These are phyloP conservation scores for Paraleonurus japonicus DNA, from an alignment of 257 asterid species.

Conservation along the genomic window DNA sequence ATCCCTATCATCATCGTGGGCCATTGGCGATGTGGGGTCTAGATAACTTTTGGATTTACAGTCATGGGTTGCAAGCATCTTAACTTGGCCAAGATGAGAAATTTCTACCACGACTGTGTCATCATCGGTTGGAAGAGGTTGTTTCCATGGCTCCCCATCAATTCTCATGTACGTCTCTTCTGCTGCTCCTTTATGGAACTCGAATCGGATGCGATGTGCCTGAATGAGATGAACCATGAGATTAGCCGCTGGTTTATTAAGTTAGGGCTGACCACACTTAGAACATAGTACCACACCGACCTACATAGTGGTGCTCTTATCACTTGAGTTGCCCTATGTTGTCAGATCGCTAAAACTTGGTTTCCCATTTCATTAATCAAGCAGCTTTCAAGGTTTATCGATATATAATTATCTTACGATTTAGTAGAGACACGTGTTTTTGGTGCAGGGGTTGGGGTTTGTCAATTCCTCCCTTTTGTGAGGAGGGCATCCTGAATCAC, in stretches of 20 bases:
- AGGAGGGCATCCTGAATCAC: not conserved
- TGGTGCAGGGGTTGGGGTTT: not conserved
- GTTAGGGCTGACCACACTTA: not conserved
- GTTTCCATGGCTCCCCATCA: slow-evolving; percentile 94
- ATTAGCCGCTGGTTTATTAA: not conserved
- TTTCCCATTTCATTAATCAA: not conserved
- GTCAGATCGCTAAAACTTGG: not conserved
- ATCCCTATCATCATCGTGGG: slow-evolving; percentile 43
- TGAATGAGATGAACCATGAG: slow-evolving; percentile 11
- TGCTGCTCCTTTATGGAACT: slow-evolving; percentile 69
- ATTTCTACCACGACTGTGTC: slow-evolving; percentile 70
- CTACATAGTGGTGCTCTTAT: not conserved
- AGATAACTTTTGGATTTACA: slow-evolving; percentile 57
- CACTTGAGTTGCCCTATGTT: not conserved
- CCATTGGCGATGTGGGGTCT: slow-evolving; percentile 51
- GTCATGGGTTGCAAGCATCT: slow-evolving; percentile 73
- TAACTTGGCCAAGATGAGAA: slow-evolving; percentile 69
- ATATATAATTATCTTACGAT: not conserved
- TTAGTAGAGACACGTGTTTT: not conserved
- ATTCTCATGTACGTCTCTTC: slow-evolving; percentile 83
- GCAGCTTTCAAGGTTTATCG: not conserved
- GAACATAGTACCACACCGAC: not conserved
- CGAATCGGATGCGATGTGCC: slow-evolving; percentile 71
- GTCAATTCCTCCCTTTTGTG: not conserved
- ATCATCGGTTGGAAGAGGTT: slow-evolving; percentile 72